Evolutionary conservation across 306 rosid genomes (phyloP).

Genomic region (Rosa persica): DNA sequence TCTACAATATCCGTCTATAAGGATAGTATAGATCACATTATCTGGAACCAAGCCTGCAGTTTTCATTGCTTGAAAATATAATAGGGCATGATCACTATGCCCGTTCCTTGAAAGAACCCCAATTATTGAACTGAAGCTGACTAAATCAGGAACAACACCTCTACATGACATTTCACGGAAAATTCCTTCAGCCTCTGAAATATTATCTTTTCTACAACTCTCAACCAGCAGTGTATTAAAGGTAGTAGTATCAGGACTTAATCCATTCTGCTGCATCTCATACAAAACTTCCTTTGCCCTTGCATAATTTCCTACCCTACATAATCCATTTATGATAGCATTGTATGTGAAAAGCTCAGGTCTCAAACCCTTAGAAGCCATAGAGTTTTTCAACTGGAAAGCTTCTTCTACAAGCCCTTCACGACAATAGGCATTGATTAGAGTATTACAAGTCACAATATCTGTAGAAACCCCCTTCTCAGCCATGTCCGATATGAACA

Average conservation of each 20-base stretch:
- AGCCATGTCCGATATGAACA: conserved; percentile 62
- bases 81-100: conserved; percentile 50
- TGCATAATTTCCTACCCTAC: conserved; percentile 55
- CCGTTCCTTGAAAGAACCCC: conserved; percentile 69
- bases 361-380: conserved; percentile 53
- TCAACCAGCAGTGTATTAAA: conserved; percentile 69
- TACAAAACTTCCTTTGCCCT: conserved; percentile 56
- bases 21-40: conserved; percentile 80
- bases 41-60: conserved; percentile 69
- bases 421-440: conserved; percentile 66
- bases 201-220: conserved; percentile 59
- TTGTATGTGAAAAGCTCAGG: conserved; percentile 78
- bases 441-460: conserved; percentile 73
- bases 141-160: conserved; percentile 69
- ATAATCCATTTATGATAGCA: conserved; percentile 71
- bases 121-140: conserved; percentile 71
- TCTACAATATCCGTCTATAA: conserved; percentile 78
- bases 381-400: conserved; percentile 45
- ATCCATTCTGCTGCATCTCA: conserved; percentile 61
- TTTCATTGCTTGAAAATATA: conserved; percentile 59
- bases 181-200: conserved; percentile 61
- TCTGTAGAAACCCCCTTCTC: conserved; percentile 56
- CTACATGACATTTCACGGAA: conserved; percentile 55
- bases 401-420: conserved; percentile 58
- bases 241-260: conserved; percentile 66